Base-by-base conservation (phyloP, 2,329 filamentous ascomycete genomes). In the Monilinia vaccinii-corymbosi region DNA sequence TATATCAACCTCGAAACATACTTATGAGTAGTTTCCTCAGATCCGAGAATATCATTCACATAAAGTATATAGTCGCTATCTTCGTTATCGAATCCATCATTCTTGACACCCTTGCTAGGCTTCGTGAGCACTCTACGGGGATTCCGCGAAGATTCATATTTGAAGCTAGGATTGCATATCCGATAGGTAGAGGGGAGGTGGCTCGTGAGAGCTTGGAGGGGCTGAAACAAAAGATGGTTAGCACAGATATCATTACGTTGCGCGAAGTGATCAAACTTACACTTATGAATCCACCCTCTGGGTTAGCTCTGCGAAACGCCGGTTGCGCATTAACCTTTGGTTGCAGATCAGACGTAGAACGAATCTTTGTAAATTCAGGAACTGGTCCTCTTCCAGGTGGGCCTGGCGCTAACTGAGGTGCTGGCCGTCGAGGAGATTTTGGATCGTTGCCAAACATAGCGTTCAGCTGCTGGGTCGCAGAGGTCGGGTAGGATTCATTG, bases 21-120 rank as follows among this genome's bases (percentile, higher is more conserved):
- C 89, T 97, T 99, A 78, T 99, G 94, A 45, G 94, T 94, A 64
- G 93, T 93, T 74, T 99, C 94, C 75, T 99, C 94, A 16, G 93
- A 97, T 11, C 94, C 94, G 58, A 99, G 79, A 65, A 99, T 99
- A 73, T 99, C 94, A 73, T 99, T 99, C 69, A 99, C 94, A 69
- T 97, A 99, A 67, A 99, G 83, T 70, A 99, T 99, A 72, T 99
- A 99, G 72, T 99, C 94, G 74, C 94, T 97, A 68, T 99, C 94
- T 73, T 99, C 94, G 68, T 99, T 99, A 72, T 99, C 94, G 71
- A 94, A 99, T 4, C 94, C 94, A 76, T 99, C 94, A 71, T 99
- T 99, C 81, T 99, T 99, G 64, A 89, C 84, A 16, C 94, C 94
- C 76, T 99, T 99, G 81, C 94, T 97, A 9, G 94, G 94, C 75